Base-by-base conservation (phyloP, 116 monocot species). In the Posidonia oceanica region DNA sequence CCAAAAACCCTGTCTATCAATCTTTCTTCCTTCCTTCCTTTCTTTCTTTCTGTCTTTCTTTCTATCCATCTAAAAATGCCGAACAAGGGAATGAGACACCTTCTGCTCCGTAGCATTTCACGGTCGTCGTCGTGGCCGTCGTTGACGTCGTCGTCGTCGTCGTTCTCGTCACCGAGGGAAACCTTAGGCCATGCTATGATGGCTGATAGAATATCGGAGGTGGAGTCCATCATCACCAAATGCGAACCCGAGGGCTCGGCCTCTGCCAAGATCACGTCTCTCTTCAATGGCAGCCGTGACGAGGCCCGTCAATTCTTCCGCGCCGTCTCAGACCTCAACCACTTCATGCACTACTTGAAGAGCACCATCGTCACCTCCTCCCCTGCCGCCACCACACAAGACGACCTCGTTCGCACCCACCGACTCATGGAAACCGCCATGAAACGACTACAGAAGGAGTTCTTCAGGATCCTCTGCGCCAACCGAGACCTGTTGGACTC, bases 401-500 rank as follows among this genome's bases (percentile, higher is more conserved):
- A n/a, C 17, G 61, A 62, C 22, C 69, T 84, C 59, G 57, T 73
- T 39, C 69, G 52, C 41, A 70, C 77, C 7, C 76, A 74, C 15
- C 48, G 12, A 39, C 60, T 79, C 8, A 76, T 83, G 69, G 52
- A 72, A 44, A 13, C 61, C 20, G 79, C 81, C 61, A 81, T 81
- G 79, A 65, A 51, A 21, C 57, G 72, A n/a, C 79, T 85, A 44
- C 66, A 79, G 54, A 42, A 52, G 58, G 85, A 85, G 69, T 76
- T 85, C 53, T 71, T 71, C 65, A 63, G 39, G 21, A 71, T 85
- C 63, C 82, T 85, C 68, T 57, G 77, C 54, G 36, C 71, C 71
- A 69, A 77, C 16, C 72, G 63, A 18, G 70, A 70, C n/a, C 55
- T 10, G 57, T 69, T 76, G 5, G 66, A 69, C 56, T 54, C 67